These are phyloP conservation scores for Dentiscutata heterogama DNA, from an alignment of 371 early-diverging fungal species.

Conservation along the genomic window DNA sequence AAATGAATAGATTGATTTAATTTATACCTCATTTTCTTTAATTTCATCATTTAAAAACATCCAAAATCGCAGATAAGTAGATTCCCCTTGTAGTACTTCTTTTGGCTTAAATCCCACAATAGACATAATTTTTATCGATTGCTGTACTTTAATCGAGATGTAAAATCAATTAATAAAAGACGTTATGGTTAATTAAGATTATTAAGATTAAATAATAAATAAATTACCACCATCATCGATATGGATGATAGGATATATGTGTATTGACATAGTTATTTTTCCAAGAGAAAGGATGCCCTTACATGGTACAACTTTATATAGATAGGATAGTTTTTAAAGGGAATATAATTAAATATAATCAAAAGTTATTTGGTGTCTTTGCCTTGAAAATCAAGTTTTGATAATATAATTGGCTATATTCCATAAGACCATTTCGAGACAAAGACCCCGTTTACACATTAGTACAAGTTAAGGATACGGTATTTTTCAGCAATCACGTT, in stretches of 20 bases:
- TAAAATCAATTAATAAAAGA: neutral
- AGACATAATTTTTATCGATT: neutral
- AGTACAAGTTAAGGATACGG: neutral
- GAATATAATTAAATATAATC: neutral
- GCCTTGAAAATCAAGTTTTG: neutral
- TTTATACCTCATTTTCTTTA: neutral
- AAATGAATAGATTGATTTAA: neutral
- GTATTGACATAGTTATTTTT: neutral
- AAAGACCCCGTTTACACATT: neutral
- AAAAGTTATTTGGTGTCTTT: too few species aligned
- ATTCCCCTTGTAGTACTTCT: neutral
- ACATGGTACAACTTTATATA: neutral
- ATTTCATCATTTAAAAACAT: conserved; percentile 23
- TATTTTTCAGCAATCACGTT: conserved; percentile 21
- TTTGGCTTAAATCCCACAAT: conserved; percentile 31
- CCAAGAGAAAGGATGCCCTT: neutral
- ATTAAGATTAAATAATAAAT: conserved; percentile 22
- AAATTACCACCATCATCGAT: neutral
- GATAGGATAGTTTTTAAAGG: neutral
- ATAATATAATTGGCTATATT: neutral
- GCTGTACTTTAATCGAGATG: neutral
- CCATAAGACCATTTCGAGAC: neutral
- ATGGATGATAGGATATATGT: conserved; percentile 7
- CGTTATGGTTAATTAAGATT: neutral
- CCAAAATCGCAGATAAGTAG: conserved; percentile 5